Conservation (phyloP, 495 filamentous ascomycete species). For the Penicillium samsonianum region DNA sequence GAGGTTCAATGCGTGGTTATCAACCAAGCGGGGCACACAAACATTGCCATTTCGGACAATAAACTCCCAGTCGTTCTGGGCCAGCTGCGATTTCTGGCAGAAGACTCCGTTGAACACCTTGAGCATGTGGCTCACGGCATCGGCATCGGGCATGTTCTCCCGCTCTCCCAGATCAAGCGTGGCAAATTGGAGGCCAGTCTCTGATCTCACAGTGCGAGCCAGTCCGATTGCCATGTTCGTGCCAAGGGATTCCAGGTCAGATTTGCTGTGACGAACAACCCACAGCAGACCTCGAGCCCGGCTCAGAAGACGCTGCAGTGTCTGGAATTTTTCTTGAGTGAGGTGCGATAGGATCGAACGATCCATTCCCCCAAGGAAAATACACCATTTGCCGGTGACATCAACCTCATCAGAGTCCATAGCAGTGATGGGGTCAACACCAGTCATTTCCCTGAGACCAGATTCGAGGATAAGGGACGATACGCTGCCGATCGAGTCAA, state of each 20-base stretch:
- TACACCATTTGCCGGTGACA: conserved; percentile 34
- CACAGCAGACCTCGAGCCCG: conserved; percentile 32
- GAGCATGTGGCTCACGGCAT: conserved; percentile 24
- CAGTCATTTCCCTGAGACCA: conserved; percentile 18
- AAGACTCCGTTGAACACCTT: conserved; percentile 32
- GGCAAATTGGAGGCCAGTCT: conserved; percentile 33
- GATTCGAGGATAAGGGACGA: conserved; percentile 17
- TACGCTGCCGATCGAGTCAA: conserved; percentile 17
- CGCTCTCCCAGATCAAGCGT: conserved; percentile 31
- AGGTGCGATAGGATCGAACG: conserved; percentile 26
- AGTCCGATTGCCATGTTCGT: conserved; percentile 35
- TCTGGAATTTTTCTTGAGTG: conserved; percentile 24
- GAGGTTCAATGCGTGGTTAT: conserved; percentile 30
- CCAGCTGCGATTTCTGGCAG: conserved; percentile 22
- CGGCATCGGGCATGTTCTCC: conserved; percentile 15
- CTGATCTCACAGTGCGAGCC: conserved; percentile 35
- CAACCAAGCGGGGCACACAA: conserved; percentile 32
- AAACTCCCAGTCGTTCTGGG: conserved; percentile 33
- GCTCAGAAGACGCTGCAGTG: conserved; percentile 27
- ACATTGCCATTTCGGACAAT: conserved; percentile 28
- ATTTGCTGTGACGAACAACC: conserved; percentile 25
- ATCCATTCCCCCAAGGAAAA: conserved; percentile 35
- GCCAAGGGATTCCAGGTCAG: conserved; percentile 19
- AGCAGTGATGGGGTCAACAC: conserved; percentile 8
- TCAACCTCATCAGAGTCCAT: conserved; percentile 15